Conservation (phyloP, 805 yeast genomes). For the Isabelozyma heimii region DNA sequence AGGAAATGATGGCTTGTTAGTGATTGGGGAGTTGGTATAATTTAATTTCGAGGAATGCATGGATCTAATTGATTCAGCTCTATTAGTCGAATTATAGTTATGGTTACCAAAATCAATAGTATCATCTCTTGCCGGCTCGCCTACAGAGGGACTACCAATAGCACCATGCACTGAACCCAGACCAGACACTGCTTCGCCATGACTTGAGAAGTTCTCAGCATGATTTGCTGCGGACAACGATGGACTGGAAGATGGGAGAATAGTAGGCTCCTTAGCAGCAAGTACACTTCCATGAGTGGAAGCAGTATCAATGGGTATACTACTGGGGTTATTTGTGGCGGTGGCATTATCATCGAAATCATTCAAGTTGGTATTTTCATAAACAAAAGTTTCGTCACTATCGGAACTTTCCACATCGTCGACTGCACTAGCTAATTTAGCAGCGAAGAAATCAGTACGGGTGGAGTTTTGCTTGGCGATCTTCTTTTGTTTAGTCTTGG, state of each 20-base stretch:
- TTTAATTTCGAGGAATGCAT: constrained; percentile 15
- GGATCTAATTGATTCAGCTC: constrained; percentile 21
- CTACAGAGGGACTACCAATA: neutral
- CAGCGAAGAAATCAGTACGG: constrained; percentile 91
- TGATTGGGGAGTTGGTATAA: constrained; percentile 15
- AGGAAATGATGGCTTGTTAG: constrained; percentile 1
- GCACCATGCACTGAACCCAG: neutral
- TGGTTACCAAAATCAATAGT: neutral
- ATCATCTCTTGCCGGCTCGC: neutral
- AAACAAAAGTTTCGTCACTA: constrained; percentile 94
- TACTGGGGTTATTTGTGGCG: constrained; percentile 4
- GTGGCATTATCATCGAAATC: constrained; percentile 15
- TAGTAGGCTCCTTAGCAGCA: constrained; percentile 4
- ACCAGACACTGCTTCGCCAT: neutral
- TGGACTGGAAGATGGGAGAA: constrained; percentile 1
- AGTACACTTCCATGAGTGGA: constrained; percentile 3
- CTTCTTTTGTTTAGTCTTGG: constrained; percentile 24
- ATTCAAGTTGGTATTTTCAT: constrained; percentile 51
- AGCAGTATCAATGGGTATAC: neutral
- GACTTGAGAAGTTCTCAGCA: constrained; percentile 2
- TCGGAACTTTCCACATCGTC: constrained; percentile 86
- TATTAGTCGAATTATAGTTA: too few species aligned
- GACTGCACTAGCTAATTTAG: constrained; percentile 90
- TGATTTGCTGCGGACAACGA: neutral
- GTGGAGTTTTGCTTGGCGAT: constrained; percentile 55